A percentile compares a stretch with the other conserved stretches of the same genome.
phyloP scores from a whole-genome alignment of 1,284 basidiomycete species.

The Puccinia polysora region DNA sequence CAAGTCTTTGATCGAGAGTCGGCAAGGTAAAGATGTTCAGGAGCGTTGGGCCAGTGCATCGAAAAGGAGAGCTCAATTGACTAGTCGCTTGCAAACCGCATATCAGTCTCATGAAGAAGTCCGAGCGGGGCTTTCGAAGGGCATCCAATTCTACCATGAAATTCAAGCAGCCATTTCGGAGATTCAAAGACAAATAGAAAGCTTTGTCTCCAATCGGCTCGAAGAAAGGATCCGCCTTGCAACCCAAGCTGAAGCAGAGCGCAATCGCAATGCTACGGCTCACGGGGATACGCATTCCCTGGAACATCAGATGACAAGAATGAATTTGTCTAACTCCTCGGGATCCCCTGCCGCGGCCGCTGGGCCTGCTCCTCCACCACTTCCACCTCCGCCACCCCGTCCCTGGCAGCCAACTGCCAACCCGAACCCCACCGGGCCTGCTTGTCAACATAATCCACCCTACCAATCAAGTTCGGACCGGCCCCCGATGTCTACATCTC shows the following conservation, averaged over 20 bases:
- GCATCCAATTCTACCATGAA: constrained; percentile 48
- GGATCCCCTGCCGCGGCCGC: constrained; percentile 15
- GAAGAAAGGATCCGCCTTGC: constrained; percentile 64
- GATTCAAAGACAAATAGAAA: constrained; percentile 67
- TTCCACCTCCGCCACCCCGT: constrained; percentile 43
- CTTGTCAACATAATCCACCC: constrained; percentile 17
- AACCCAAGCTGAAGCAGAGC: constrained; percentile 67
- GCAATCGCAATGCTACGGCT: constrained; percentile 53
- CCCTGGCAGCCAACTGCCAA: constrained; percentile 36
- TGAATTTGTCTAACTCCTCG: constrained; percentile 44
- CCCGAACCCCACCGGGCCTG: constrained; percentile 24
- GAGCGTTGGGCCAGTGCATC: constrained; percentile 75
- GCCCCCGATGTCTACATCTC: neutral
- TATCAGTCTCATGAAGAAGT: constrained; percentile 81
- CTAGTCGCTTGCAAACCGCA: constrained; percentile 67
- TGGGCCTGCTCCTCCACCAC: constrained; percentile 33
- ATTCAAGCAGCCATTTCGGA: constrained; percentile 37
- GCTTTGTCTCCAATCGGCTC: constrained; percentile 80
- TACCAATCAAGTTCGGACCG: constrained; percentile 16
- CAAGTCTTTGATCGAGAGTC: constrained; percentile 67
- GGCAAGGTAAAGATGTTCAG: constrained; percentile 66
- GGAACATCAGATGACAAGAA: constrained; percentile 38
- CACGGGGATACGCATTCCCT: constrained; percentile 39
- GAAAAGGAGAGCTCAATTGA: constrained; percentile 67
- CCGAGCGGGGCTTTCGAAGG: constrained; percentile 72